phyloP scores from a whole-genome alignment of 2,329 filamentous ascomycete species.

The Xylariaceae sp. region DNA sequence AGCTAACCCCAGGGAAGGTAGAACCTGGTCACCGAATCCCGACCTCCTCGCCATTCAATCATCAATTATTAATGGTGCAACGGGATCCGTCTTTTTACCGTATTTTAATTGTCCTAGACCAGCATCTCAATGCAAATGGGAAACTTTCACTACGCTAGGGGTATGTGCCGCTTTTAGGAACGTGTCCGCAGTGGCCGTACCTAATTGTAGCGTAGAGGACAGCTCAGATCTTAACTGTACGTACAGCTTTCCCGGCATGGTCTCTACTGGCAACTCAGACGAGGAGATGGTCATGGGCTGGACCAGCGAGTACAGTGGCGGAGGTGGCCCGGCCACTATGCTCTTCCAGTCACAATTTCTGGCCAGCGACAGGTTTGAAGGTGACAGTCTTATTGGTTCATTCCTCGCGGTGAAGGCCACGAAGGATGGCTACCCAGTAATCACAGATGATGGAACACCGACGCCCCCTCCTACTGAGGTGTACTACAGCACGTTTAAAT shows the following conservation, averaged over 20 bases:
- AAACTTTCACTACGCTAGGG: conserved; percentile 23
- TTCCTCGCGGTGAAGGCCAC: conserved; percentile 22
- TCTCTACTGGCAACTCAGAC: background rate
- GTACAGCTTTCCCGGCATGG: conserved; percentile 18
- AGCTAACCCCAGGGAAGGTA: conserved; percentile 6
- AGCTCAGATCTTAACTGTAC: conserved; percentile 13
- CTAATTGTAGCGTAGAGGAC: background rate
- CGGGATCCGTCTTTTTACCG: conserved; percentile 15
- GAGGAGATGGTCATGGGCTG: conserved; percentile 13
- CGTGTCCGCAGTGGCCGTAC: conserved; percentile 11
- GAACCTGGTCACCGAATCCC: conserved; percentile 15
- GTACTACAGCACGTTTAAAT: conserved; percentile 13
- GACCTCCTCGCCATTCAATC: conserved; percentile 18
- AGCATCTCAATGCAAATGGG: conserved; percentile 23
- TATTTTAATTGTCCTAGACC: conserved; percentile 24
- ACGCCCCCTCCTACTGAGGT: conserved; percentile 18
- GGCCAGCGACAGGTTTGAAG: background rate
- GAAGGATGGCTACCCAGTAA: background rate
- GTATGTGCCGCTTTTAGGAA: conserved; percentile 19
- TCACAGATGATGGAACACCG: background rate
- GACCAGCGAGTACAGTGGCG: conserved; percentile 3
- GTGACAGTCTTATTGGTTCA: conserved; percentile 7
- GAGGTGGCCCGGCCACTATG: conserved; percentile 4
- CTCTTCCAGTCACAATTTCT: conserved; percentile 22
- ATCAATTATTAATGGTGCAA: conserved; percentile 20